A percentile compares a stretch with the other conserved stretches of the same genome.
phyloP scores from a whole-genome alignment of 805 yeast species.

The Kuraishia floccosa region DNA sequence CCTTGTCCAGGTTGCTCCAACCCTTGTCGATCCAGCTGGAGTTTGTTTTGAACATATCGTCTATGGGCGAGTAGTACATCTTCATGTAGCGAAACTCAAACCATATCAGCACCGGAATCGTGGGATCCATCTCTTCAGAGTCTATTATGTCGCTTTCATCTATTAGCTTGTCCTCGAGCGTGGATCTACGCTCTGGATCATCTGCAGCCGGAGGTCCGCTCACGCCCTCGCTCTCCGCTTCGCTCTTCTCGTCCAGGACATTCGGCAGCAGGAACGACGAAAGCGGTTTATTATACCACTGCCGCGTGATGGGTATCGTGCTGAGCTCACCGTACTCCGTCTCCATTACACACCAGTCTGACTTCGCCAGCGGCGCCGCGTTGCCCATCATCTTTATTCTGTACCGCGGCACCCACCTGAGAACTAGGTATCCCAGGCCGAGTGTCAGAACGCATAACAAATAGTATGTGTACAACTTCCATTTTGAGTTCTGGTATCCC shows the following conservation, averaged over 20 bases:
- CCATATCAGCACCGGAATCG: slow-evolving; percentile 56
- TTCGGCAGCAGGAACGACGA: slow-evolving; percentile 48
- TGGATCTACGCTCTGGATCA: too few relatives aligned
- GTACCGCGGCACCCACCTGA: slow-evolving; percentile 82
- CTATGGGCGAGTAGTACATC: slow-evolving; percentile 76
- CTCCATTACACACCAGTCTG: slow-evolving; percentile 92
- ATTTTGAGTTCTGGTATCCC: slow-evolving; percentile 53
- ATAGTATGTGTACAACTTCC: slow-evolving; percentile 37
- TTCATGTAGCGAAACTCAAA: slow-evolving; percentile 78
- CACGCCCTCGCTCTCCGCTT: slow-evolving; percentile 7
- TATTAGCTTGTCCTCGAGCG: not conserved
- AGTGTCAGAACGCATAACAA: slow-evolving; percentile 42
- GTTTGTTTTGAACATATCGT: slow-evolving; percentile 76
- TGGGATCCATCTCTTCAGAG: slow-evolving; percentile 39
- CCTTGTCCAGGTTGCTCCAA: slow-evolving; percentile 54
- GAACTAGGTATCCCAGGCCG: slow-evolving; percentile 62
- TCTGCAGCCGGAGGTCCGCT: slow-evolving; percentile 16
- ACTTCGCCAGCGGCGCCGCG: slow-evolving; percentile 57
- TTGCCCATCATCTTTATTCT: slow-evolving; percentile 58
- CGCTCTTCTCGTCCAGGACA: slow-evolving; percentile 5
- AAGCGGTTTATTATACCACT: slow-evolving; percentile 59
- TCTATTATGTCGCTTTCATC: not conserved
- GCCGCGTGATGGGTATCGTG: slow-evolving; percentile 41
- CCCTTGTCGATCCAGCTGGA: slow-evolving; percentile 75
- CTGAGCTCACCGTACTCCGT: slow-evolving; percentile 85